Evolutionary conservation across 441 rosid species (phyloP).

Genomic region (Iberis amara): DNA sequence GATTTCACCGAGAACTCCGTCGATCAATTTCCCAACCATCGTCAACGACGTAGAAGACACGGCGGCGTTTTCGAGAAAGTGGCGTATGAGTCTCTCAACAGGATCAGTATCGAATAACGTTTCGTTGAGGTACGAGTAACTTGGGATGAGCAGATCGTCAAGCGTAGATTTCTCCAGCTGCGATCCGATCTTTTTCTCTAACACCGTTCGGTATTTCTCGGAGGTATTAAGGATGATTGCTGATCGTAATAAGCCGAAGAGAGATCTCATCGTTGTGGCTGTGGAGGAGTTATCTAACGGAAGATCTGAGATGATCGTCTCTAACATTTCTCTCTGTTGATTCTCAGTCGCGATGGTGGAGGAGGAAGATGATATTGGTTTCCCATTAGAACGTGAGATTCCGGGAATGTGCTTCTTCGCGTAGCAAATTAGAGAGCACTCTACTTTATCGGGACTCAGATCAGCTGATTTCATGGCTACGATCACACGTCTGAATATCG

Average conservation of each 20-base stretch:
- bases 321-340: constrained; percentile 58
- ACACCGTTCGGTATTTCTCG: constrained; percentile 37
- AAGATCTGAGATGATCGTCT: constrained; percentile 47
- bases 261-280: constrained; percentile 32
- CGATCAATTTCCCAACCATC: constrained; percentile 65
- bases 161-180: constrained; percentile 58
- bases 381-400: constrained; percentile 40
- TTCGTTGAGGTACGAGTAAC: constrained; percentile 67
- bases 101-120: constrained; percentile 64
- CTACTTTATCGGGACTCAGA: constrained; percentile 41
- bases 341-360: constrained; percentile 40
- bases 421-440: constrained; percentile 56
- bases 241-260: constrained; percentile 54
- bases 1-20: constrained; percentile 64
- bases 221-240: constrained; percentile 56
- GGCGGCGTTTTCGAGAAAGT: constrained; percentile 40
- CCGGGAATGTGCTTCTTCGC: constrained; percentile 61
- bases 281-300: constrained; percentile 45
- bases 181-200: constrained; percentile 58
- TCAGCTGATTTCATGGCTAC: constrained; percentile 42
- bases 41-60: constrained; percentile 47
- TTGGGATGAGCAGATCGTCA: constrained; percentile 65
- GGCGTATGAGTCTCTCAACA: constrained; percentile 51
- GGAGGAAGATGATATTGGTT: constrained; percentile 37
- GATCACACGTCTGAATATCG: constrained; percentile 44